These are phyloP conservation scores for Bolboschoenus planiculmis DNA, from an alignment of 176 grass and related monocot species.

Conservation along the genomic window DNA sequence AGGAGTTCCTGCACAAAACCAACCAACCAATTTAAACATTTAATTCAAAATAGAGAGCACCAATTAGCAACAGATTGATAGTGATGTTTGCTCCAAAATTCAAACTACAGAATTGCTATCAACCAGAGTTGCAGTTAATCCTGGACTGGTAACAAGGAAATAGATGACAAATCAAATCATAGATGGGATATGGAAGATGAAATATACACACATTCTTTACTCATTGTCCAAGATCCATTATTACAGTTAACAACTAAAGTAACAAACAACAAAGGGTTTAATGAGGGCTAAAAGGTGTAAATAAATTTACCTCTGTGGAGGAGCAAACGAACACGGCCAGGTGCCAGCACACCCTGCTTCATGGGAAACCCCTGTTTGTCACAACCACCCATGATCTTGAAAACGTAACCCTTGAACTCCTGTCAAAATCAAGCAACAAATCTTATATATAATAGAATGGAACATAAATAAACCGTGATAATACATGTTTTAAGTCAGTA, in stretches of 20 bases:
- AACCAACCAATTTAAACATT: background rate
- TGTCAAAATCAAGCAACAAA: conserved; percentile 21
- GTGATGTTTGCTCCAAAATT: background rate
- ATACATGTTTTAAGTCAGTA: background rate
- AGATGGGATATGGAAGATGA: no score
- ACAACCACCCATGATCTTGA: conserved; percentile 93
- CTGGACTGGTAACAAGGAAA: background rate
- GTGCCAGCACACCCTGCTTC: conserved; percentile 84
- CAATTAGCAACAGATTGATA: background rate
- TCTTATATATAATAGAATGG: background rate
- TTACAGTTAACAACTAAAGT: background rate
- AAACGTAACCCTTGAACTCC: conserved; percentile 88
- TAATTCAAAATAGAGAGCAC: background rate
- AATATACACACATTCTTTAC: background rate
- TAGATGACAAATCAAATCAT: background rate
- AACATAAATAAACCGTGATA: background rate
- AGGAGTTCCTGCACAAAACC: conserved; percentile 49
- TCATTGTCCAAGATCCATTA: background rate
- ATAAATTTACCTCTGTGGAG: conserved; percentile 59
- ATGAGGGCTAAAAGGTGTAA: background rate
- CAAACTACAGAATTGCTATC: background rate
- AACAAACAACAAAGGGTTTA: background rate
- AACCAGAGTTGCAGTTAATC: background rate
- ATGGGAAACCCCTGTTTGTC: conserved; percentile 94
- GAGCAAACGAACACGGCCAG: conserved; percentile 75